Evolutionary conservation across 139 green algal genomes (phyloP), one percentile per base, ranked within the genome.

Genomic region (Closterium sp.): DNA sequence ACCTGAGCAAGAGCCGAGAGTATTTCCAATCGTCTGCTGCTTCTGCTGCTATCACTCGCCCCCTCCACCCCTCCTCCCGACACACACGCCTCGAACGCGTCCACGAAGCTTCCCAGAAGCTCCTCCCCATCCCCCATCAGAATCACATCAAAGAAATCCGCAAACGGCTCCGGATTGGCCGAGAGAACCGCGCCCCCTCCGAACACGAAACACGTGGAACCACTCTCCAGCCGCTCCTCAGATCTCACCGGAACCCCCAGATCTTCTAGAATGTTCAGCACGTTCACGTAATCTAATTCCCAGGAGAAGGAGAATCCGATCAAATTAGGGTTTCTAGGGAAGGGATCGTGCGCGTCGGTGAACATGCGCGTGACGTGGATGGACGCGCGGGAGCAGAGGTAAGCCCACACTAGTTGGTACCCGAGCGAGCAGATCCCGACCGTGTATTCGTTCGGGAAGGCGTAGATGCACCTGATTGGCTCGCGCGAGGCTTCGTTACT

Each of bases 111-210:
- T 29, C 34, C 86, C 91, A 93, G 31, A 22, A 93, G 87, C 24
- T 93, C 38, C 90, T 96, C 96, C 31, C 96, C 94, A 89, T 96
- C 95, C 2, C 96, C 96, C 17, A 97, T 93, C 24, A 95, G 92
- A 34, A 97, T 79, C 31, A 97, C 97, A 86, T 97, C 96, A 45
- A 97, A 96, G 50, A 97, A 97, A 86, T 96, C 95, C 30, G 94
- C 86, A 70, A 96, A 97, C 22, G 96, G 96, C 95, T 97, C 96
- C 28, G 96, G 96, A 91, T 97, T 97, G 85, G 94, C 96, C 38
- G 96, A 97, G 88, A 94, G 88, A 28, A 94, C 91, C 50, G 91
- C 21, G 10, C 92, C 92, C 22, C 92, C 92, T 28, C 92, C 92
- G 30, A 94, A 94, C 3, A 94, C 85, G 21, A 96, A 88, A 32